Evolutionary conservation across 306 rosid genomes (phyloP).

Genomic region (Quercus engelmannii): DNA sequence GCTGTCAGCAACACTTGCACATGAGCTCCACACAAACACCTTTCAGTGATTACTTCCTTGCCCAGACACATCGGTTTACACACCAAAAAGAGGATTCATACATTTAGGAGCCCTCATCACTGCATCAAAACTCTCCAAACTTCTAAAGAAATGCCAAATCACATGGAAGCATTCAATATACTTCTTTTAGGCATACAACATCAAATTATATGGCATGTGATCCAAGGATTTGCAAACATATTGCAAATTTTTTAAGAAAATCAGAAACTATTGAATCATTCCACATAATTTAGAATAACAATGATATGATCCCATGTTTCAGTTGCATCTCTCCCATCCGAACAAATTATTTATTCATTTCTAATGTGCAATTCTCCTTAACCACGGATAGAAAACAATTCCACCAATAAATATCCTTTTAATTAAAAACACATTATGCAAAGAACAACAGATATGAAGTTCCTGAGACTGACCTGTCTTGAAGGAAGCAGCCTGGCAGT

Average conservation of each 20-base stretch:
- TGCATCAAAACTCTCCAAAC: background rate
- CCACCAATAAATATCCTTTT: background rate
- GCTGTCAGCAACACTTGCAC: background rate
- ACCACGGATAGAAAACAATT: background rate
- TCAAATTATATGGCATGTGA: background rate
- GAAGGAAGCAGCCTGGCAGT: constrained; percentile 66
- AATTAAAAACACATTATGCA: background rate
- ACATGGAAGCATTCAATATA: background rate
- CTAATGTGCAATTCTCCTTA: background rate
- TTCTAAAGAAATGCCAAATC: background rate
- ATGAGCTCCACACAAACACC: background rate
- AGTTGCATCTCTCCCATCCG: background rate
- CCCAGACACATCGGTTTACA: no score
- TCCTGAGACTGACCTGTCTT: constrained; percentile 44
- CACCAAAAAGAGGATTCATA: no score
- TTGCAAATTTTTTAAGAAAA: background rate
- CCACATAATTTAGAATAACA: background rate
- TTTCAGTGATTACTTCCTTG: background rate
- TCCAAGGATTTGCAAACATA: background rate
- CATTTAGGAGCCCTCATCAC: background rate
- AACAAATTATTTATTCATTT: background rate
- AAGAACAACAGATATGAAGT: background rate
- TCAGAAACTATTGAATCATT: background rate
- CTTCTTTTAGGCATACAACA: background rate
- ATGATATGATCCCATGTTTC: background rate